Base-by-base conservation (phyloP, 176 grass and related monocot genomes). In the Calamus simplicifolius region DNA sequence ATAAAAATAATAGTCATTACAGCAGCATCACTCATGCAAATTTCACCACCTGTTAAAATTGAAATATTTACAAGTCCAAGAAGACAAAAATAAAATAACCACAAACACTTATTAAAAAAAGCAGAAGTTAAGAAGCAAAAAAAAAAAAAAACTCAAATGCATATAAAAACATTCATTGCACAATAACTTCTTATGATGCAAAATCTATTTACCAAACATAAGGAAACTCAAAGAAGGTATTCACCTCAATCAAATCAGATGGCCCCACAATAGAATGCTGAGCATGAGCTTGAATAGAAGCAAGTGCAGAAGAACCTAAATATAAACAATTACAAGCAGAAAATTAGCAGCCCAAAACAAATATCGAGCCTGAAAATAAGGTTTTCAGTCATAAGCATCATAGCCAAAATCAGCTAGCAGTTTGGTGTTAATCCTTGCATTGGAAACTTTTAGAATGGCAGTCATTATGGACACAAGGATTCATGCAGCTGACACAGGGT, bases 241-340 rank as follows among this genome's bases (percentile, higher is more conserved):
- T 76, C 66, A 89, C 81, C 85, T 84, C 66, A 59, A 73, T 70
- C 38, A 73, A 62, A 43, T 43, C 61, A 60, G 68, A 64, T 31
- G 75, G 61, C 18, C 62, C 77, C 27, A 51, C 52, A 66, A 25
- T 50, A 65, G 73, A 67, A 63, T 56, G 67, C 70, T 76, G 77
- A 10, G 28, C 66, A 75, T 68, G 56, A 50, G 51, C 57, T 70
- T 76, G 51, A 69, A 35, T 31, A 60, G 62, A 74, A 13, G 35
- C 49, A 29, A 59, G 16, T 59, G 43, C 16, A 59, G 55, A 13
- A 29, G 68, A 29, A 70, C 56, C 68, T 60, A 29, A 23, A 70
- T 25, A 59, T 13, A 58, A 27, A 56, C 31, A 70, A 16, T 59
- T 51, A 43, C 30, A 58, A 59, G 28, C 17, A 51, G 50, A 70